phyloP scores from a whole-genome alignment of 1,284 basidiomycete species.

The Garcileccinum viscosum region DNA sequence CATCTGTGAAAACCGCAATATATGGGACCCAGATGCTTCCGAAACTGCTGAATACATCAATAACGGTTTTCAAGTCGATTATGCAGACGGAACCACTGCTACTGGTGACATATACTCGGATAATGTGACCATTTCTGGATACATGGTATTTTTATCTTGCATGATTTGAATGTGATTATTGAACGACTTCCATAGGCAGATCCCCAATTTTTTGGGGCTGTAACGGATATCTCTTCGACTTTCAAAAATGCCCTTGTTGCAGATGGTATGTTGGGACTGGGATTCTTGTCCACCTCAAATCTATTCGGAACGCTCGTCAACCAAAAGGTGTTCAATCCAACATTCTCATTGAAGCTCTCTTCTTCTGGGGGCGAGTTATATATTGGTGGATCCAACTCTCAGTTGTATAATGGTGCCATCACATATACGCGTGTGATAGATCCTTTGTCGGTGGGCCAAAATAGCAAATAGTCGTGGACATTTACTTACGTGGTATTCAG shows the following conservation, averaged over 20 bases:
- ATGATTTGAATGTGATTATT: background rate
- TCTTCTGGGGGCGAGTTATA: background rate
- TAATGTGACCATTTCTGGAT: background rate
- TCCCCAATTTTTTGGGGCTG: background rate
- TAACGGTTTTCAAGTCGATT: background rate
- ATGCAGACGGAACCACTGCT: background rate
- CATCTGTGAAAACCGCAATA: background rate
- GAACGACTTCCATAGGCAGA: background rate
- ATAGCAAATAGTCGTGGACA: too few relatives aligned
- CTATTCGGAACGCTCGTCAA: background rate
- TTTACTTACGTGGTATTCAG: background rate
- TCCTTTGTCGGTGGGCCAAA: too few relatives aligned
- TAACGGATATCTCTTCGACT: background rate
- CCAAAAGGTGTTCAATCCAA: too few relatives aligned
- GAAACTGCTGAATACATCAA: background rate
- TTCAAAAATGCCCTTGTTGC: background rate
- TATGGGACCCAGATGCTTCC: background rate
- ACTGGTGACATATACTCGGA: background rate
- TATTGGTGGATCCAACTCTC: background rate
- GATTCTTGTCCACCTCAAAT: background rate
- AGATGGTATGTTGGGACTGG: background rate
- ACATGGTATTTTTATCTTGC: background rate
- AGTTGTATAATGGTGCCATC: background rate
- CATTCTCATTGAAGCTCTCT: too few relatives aligned
- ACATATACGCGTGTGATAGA: background rate